Conservation (phyloP, 2,329 filamentous ascomycete species). For the Coniosporium tulheliwenetii region DNA sequence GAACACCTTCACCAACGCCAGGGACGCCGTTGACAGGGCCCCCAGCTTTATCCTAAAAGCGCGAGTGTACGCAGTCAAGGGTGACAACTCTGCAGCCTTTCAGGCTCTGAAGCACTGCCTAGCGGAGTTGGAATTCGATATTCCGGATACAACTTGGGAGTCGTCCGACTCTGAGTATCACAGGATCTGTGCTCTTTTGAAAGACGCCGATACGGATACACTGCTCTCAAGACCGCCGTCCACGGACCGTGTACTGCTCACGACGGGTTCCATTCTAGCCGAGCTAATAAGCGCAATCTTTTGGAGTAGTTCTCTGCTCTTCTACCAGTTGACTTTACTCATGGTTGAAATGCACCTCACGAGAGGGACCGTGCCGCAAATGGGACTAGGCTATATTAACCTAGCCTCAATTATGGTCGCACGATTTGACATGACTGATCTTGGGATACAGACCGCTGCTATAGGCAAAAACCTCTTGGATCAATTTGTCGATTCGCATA, state of each 20-base stretch:
- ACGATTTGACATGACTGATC: slow-evolving; percentile 55
- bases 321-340: slow-evolving; percentile 53
- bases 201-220: slow-evolving; percentile 36
- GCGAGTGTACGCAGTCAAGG: slow-evolving; percentile 58
- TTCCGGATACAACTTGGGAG: slow-evolving; percentile 54
- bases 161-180: slow-evolving; percentile 65
- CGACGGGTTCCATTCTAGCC: slow-evolving; percentile 52
- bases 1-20: slow-evolving; percentile 54
- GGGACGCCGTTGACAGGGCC: slow-evolving; percentile 61
- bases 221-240: slow-evolving; percentile 16
- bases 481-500: slow-evolving; percentile 46
- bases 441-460: slow-evolving; percentile 49
- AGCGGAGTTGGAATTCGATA: slow-evolving; percentile 47
- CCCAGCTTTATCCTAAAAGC: slow-evolving; percentile 73
- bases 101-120: slow-evolving; percentile 56
- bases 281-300: slow-evolving; percentile 56
- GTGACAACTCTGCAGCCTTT: slow-evolving; percentile 56
- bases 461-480: slow-evolving; percentile 50
- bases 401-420: slow-evolving; percentile 51
- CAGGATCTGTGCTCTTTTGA: slow-evolving; percentile 19
- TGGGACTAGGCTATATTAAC: slow-evolving; percentile 52
- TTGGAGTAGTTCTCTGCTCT: slow-evolving; percentile 58
- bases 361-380: slow-evolving; percentile 51
- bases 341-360: slow-evolving; percentile 52
- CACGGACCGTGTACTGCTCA: slow-evolving; percentile 38